Percentiles rank a stretch among this genome's conserved stretches.
Conservation (phyloP, 2,329 filamentous ascomycete species). For the Pseudocercospora ulei region DNA sequence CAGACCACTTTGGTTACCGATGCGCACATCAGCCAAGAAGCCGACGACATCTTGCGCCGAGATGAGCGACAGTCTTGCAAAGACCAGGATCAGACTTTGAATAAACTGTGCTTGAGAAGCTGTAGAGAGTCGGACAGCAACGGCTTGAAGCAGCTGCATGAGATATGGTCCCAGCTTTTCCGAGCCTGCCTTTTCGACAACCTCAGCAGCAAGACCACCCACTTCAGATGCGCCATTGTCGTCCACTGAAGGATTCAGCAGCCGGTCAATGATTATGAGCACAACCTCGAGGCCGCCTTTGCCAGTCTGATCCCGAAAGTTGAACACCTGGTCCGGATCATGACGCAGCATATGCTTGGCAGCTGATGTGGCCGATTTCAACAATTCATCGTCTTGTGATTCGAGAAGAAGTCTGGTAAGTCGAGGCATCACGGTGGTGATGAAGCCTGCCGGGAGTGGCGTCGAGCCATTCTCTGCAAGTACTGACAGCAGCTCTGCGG, state of each 20-base stretch:
- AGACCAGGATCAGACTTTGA: conserved; percentile 89
- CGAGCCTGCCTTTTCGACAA: conserved; percentile 90
- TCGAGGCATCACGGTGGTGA: conserved; percentile 77
- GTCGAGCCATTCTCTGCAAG: conserved; percentile 73
- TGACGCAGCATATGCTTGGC: conserved; percentile 84
- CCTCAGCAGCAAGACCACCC: conserved; percentile 80
- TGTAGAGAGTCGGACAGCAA: conserved; percentile 71
- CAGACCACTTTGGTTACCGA: conserved; percentile 70
- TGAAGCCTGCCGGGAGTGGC: conserved; percentile 77
- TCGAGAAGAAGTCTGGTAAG: conserved; percentile 71
- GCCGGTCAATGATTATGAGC: conserved; percentile 81
- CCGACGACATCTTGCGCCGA: conserved; percentile 83
- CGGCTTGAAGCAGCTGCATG: conserved; percentile 75
- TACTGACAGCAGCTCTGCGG: conserved; percentile 71
- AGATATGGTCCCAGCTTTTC: conserved; percentile 85
- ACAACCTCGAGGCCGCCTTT: conserved; percentile 81
- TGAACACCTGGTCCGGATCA: conserved; percentile 80
- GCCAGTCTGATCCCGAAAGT: conserved; percentile 68
- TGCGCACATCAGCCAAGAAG: conserved; percentile 76
- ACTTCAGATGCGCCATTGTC: conserved; percentile 95
- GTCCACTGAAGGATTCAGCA: conserved; percentile 73
- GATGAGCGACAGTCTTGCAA: conserved; percentile 76
- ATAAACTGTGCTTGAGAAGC: conserved; percentile 84
- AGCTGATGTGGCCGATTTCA: conserved; percentile 74
- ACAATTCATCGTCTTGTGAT: conserved; percentile 75